Evolutionary conservation across 2,329 filamentous ascomycete species (phyloP), one percentile per base, ranked within the genome.

Genomic region (Pseudocercospora eumusae): DNA sequence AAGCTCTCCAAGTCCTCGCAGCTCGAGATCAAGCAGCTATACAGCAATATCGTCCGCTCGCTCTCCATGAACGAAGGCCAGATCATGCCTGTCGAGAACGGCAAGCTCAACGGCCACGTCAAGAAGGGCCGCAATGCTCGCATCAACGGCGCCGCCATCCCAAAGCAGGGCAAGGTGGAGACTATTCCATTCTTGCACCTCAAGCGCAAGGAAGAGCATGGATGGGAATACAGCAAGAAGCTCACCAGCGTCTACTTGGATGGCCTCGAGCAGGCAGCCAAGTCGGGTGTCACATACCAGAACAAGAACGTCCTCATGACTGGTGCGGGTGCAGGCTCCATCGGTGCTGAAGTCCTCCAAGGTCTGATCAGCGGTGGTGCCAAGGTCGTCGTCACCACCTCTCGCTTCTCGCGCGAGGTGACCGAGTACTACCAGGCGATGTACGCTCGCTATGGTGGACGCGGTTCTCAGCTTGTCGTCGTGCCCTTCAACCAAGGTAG

Each of bases 171-270:
- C 77, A 97, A 96, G 82, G 88, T 96, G 61, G 93, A 98, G 81
- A 96, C 95, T 18, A 96, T 99, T 70, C 95, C 95, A 33, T 99
- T 99, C 87, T 81, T 99, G 57, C 95, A 99, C 76, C 83, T 99
- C 61, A 97, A 97, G 86, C 90, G 92, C 78, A 96, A 96, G 79
- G 88, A 91, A 58, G 86, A 93, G 65, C 90, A 96, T 73, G 93
- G 93, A 64, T 99, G 95, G 95, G 93, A 98, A 74, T 99, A 98
- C 83, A 98, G 92, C 86, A 99, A 98, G 85, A 97, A 96, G 82
- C 86, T 99, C 61, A 98, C 95, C 23, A 90, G 91, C 61, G 79
- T 93, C 70, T 99, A 99, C 76, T 86, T 99, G 33, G 92, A 97
- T 75, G 92, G 92, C 65, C 80, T 99, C 31, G 93, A 96, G 80